phyloP scores from a whole-genome alignment of 805 yeast genomes.

The Saccharomycopsis sp. region DNA sequence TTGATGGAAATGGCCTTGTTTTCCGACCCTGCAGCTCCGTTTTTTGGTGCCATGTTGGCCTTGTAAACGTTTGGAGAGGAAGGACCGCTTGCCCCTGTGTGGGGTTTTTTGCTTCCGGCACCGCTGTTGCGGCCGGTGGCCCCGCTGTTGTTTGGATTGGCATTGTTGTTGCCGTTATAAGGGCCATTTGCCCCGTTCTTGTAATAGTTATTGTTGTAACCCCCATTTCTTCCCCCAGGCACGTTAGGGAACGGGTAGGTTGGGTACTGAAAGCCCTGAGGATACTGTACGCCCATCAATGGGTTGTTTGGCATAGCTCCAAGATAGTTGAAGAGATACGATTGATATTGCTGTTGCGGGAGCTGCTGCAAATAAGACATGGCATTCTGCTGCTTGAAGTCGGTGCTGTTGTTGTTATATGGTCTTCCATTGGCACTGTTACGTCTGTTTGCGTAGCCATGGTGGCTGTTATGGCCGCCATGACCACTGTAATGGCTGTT shows the following conservation, averaged over 20 bases:
- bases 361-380: not conserved
- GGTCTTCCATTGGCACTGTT: not conserved
- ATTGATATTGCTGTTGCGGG: not conserved
- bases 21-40: not conserved
- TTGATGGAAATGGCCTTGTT: not conserved
- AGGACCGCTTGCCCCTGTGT: not conserved
- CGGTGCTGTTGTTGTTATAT: not conserved
- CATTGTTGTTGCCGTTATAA: not conserved
- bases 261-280: not conserved
- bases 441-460: slow-evolving; percentile 2
- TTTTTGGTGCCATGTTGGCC: not conserved
- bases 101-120: not conserved
- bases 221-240: not conserved
- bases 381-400: not conserved
- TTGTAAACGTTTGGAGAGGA: not conserved
- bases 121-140: not conserved
- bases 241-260: not conserved
- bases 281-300: not conserved
- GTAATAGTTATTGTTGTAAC: not conserved
- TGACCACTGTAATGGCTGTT: not conserved
- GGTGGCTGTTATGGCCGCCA: slow-evolving; percentile 7
- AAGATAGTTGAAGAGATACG: not conserved
- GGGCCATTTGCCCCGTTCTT: not conserved
- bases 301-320: not conserved
- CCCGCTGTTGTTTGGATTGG: not conserved